phyloP scores from a whole-genome alignment of 2,329 filamentous ascomycete genomes.

The Cytospora paraplurivora region DNA sequence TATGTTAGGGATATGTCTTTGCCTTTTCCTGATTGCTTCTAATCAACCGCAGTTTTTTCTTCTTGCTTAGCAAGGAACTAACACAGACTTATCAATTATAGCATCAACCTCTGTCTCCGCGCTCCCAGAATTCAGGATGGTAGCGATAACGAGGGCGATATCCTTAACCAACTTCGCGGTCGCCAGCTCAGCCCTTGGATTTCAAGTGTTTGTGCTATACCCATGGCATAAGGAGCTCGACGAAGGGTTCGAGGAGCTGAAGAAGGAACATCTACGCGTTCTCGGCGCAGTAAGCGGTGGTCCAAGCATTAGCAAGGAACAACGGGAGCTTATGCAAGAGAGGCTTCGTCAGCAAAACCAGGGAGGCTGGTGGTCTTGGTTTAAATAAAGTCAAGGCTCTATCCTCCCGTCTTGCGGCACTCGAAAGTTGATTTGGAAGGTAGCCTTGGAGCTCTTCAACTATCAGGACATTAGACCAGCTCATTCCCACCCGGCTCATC shows the following conservation, averaged over 20 bases:
- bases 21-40: not conserved
- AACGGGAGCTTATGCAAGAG: not conserved
- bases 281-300: slow-evolving; percentile 30
- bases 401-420: not conserved
- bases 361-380: not conserved
- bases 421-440: not conserved
- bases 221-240: slow-evolving; percentile 71
- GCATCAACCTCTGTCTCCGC: not conserved
- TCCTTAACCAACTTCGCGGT: slow-evolving; percentile 68
- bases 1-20: not conserved
- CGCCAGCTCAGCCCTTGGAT: slow-evolving; percentile 64
- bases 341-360: not conserved
- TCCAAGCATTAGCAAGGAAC: not conserved
- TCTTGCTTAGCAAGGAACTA: not conserved
- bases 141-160: slow-evolving; percentile 46
- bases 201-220: slow-evolving; percentile 71
- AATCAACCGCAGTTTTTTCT: not conserved
- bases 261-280: slow-evolving; percentile 56
- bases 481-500: not conserved
- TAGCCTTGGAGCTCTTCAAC: not conserved
- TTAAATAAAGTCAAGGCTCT: not conserved
- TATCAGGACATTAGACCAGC: not conserved
- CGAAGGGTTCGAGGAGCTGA: slow-evolving; percentile 60
- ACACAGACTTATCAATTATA: not conserved
- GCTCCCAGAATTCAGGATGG: slow-evolving; percentile 11